These are phyloP conservation scores for Ampelomyces quisqualis DNA, from an alignment of 2,329 filamentous ascomycete genomes.

Conservation along the genomic window DNA sequence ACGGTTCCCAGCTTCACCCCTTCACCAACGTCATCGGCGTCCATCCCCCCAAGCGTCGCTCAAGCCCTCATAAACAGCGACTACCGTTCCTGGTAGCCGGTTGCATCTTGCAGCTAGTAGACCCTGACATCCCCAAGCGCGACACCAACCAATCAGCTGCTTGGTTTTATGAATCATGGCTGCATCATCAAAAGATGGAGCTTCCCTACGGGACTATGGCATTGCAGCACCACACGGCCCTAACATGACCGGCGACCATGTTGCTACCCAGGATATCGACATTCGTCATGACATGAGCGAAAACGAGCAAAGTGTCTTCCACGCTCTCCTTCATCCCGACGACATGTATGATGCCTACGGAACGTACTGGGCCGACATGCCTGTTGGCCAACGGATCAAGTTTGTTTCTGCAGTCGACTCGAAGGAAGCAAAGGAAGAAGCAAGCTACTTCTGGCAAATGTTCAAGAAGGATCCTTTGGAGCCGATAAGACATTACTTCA, in stretches of 20 bases:
- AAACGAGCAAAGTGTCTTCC: constrained; percentile 66
- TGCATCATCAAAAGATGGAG: constrained; percentile 23
- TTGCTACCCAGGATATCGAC: constrained; percentile 44
- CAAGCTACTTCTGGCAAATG: constrained; percentile 69
- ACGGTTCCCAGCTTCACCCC: neutral
- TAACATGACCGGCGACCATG: constrained; percentile 48
- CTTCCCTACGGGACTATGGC: constrained; percentile 50
- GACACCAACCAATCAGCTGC: constrained; percentile 1
- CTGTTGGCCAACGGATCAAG: constrained; percentile 64
- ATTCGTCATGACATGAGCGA: constrained; percentile 54
- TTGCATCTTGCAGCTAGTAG: neutral
- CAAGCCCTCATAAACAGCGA: constrained; percentile 16
- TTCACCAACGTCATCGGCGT: constrained; percentile 9
- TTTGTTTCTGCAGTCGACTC: constrained; percentile 77
- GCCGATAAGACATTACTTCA: constrained; percentile 82
- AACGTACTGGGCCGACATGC: constrained; percentile 90
- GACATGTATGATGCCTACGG: constrained; percentile 83
- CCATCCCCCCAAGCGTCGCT: neutral
- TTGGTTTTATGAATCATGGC: constrained; percentile 18
- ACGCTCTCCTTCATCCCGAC: constrained; percentile 79
- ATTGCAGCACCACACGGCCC: constrained; percentile 52
- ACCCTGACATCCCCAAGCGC: neutral
- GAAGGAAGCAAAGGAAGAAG: constrained; percentile 68
- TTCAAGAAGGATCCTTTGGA: constrained; percentile 82
- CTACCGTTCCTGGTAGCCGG: constrained; percentile 3